A percentile compares a stretch with the other conserved stretches of the same genome.
Evolutionary conservation across 345 rosid genomes (phyloP).

Genomic region (Acer campestre): DNA sequence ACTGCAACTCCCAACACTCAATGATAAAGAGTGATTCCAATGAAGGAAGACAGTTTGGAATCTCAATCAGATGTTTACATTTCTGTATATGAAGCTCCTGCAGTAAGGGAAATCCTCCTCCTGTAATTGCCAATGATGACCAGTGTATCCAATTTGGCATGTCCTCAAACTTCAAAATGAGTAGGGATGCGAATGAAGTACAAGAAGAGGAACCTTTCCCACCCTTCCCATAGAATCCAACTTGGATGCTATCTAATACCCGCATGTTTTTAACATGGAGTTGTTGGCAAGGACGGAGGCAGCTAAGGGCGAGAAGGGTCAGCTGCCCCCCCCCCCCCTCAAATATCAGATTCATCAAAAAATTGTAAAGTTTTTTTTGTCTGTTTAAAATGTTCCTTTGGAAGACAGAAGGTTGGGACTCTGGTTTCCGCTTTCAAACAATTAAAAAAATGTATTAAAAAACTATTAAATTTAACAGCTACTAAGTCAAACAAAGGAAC

Average conservation of each 20-base stretch:
- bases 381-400: too few relatives aligned
- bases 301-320: too few relatives aligned
- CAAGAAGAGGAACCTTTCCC: background rate
- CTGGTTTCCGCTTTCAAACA: too few relatives aligned
- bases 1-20: slow-evolving; percentile 22
- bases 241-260: slow-evolving; percentile 20
- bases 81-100: slow-evolving; percentile 26
- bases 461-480: too few relatives aligned
- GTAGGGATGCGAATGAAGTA: slow-evolving; percentile 33
- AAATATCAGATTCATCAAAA: too few relatives aligned
- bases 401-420: too few relatives aligned
- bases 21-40: slow-evolving; percentile 26
- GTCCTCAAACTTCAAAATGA: slow-evolving; percentile 28
- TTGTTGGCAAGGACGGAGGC: too few relatives aligned
- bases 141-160: slow-evolving; percentile 35
- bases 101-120: slow-evolving; percentile 37
- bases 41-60: slow-evolving; percentile 38
- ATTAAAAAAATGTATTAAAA: too few relatives aligned
- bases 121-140: slow-evolving; percentile 18
- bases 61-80: slow-evolving; percentile 29
- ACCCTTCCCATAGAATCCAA: background rate
- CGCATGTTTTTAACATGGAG: slow-evolving; percentile 28
- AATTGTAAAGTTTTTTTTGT: too few relatives aligned
- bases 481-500: too few relatives aligned
- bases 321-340: too few relatives aligned